Base-by-base conservation (phyloP, 148 eudicot species). In the Diospyros kaki region DNA sequence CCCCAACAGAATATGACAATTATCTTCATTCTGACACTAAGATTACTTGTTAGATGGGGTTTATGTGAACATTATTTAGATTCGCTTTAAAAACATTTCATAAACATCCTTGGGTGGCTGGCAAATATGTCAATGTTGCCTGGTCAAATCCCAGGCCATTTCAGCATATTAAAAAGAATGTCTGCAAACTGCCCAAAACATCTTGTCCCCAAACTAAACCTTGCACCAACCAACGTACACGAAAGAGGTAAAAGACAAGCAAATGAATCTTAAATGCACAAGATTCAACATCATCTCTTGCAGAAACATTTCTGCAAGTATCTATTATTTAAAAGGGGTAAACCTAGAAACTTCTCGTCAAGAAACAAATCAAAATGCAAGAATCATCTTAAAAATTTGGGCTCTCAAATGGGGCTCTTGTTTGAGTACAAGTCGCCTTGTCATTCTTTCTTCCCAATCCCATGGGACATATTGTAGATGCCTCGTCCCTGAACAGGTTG, bases 371-470 rank as follows among this genome's bases (percentile, higher is more conserved):
- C 66, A 10, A 54, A 42, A n/a, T 42, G 54, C 39, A 77, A 53
- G 9, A 38, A 40, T 40, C 59, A 70, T 50, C 41, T 60, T 72
- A 4, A 77, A 45, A 70, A 64, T 58, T 70, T 64, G 41, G 39
- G 62, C 75, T 15, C 14, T 71, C 46, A 51, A 14, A 62, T 12
- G n/a, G 28, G 52, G n/a, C 44, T 64, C 45, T n/a, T 50, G 0
- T 53, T 28, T 11, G 45, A 54, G 48, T 71, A 71, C n/a, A 61
- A n/a, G 42, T 39, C 46, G 46, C 44, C 80, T 53, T 10, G 51
- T 91, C 90, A 89, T 89, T 91, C 92, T 84, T 88, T 89, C 94
- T 93, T 93, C 69, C 97, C 96, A 42, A 91, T 87, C 58, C 97
- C 97, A 80, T 91, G 94, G 71, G 97, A 93, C 98, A 93, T 89